Evolutionary conservation across 805 yeast genomes (phyloP).

Genomic region (Wilhelminamyces savonicus): DNA sequence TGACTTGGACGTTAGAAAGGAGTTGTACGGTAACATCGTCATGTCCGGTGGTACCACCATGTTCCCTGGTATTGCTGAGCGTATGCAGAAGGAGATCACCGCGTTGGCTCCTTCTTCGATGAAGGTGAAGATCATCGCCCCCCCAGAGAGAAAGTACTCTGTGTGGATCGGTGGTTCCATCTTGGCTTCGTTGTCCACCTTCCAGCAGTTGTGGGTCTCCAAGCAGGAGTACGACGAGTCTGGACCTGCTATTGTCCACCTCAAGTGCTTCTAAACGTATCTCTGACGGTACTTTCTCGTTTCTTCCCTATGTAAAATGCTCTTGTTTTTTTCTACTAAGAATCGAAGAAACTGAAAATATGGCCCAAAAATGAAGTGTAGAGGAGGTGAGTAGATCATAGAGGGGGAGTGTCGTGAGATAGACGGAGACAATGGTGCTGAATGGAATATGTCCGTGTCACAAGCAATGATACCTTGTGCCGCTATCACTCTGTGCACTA

Average conservation of each 20-base stretch:
- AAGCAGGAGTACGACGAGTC: slow-evolving; percentile 99
- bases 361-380: too few species aligned
- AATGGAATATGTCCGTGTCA: too few species aligned
- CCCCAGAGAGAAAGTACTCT: slow-evolving; percentile 98
- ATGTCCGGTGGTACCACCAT: slow-evolving; percentile 99
- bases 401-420: too few species aligned
- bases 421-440: too few species aligned
- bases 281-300: neutral
- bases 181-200: slow-evolving; percentile 95
- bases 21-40: slow-evolving; percentile 97
- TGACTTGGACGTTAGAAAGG: slow-evolving; percentile 98
- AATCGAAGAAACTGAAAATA: too few species aligned
- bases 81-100: slow-evolving; percentile 99
- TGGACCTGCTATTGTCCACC: slow-evolving; percentile 99
- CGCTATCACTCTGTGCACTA: too few species aligned
- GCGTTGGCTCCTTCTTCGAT: slow-evolving; percentile 99
- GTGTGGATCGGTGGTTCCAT: slow-evolving; percentile 99
- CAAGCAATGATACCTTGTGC: too few species aligned
- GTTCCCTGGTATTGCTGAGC: slow-evolving; percentile 99
- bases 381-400: too few species aligned
- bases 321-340: too few species aligned
- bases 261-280: slow-evolving; percentile 76
- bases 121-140: slow-evolving; percentile 99
- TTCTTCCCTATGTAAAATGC: too few species aligned
- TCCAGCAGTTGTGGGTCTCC: slow-evolving; percentile 99